Evolutionary conservation across 306 rosid species (phyloP).

Genomic region (Quercus robur): DNA sequence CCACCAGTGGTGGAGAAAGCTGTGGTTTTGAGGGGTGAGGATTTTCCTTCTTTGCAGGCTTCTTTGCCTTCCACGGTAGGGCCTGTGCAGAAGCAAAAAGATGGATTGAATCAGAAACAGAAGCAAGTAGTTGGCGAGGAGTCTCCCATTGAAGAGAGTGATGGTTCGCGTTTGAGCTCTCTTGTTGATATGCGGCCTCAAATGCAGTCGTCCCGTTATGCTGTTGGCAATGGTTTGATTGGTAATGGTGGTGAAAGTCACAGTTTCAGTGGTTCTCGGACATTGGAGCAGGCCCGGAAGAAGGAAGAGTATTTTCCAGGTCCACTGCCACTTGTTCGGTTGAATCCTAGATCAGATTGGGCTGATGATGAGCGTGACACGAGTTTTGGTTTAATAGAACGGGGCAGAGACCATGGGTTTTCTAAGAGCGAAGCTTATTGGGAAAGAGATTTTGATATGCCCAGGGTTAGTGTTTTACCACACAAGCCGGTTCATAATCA

Average conservation of each 20-base stretch:
- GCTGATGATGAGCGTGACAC: conserved; percentile 99
- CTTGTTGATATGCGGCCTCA: conserved; percentile 40
- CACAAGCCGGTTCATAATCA: conserved; percentile 47
- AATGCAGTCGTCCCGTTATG: conserved; percentile 26
- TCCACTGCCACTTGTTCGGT: conserved; percentile 67
- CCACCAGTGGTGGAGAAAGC: conserved; percentile 29
- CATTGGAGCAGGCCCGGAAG: conserved; percentile 34
- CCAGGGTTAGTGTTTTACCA: conserved; percentile 61
- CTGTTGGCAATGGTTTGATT: conserved; percentile 22
- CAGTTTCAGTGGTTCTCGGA: conserved; percentile 33
- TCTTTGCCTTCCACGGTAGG: conserved; percentile 52
- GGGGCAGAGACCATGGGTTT: conserved; percentile 65
- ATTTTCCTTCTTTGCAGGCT: conserved; percentile 87
- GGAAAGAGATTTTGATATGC: conserved; percentile 84
- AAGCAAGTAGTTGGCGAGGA: conserved; percentile 39
- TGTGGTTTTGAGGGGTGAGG: conserved; percentile 82
- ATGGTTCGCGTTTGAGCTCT: conserved; percentile 25
- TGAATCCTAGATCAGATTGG: conserved; percentile 88
- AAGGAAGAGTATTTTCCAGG: conserved; percentile 73
- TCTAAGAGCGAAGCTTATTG: conserved; percentile 61
- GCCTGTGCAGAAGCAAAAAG: conserved; percentile 60
- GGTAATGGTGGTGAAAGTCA: conserved; percentile 33
- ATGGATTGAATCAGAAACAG: conserved; percentile 48
- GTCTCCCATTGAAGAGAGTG: conserved; percentile 39
- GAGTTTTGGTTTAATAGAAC: conserved; percentile 54